Percentiles rank a stretch among this genome's conserved stretches.
phyloP scores from a whole-genome alignment of 352 stramenopile genomes.

The Globisporangium carolinianum region DNA sequence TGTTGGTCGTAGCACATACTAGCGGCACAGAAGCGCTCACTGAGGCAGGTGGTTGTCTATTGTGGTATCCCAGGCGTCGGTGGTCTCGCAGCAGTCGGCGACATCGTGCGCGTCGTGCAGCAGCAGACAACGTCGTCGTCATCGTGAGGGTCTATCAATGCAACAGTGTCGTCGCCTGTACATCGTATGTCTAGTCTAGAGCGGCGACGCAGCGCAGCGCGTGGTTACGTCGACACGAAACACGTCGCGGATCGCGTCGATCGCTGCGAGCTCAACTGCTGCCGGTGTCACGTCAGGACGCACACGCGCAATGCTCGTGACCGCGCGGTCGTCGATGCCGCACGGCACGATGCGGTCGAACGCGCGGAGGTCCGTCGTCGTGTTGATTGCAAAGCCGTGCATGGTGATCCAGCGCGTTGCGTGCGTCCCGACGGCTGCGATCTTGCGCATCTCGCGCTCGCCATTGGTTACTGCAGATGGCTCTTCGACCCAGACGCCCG shows the following conservation, averaged over 20 bases:
- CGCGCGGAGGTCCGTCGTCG: constrained; percentile 84
- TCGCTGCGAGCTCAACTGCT: constrained; percentile 59
- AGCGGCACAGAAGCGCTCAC: background rate
- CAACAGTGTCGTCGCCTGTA: background rate
- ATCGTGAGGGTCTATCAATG: background rate
- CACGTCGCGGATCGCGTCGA: constrained; percentile 57
- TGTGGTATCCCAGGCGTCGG: constrained; percentile 33
- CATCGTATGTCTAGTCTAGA: constrained; percentile 11
- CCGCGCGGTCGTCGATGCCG: constrained; percentile 89
- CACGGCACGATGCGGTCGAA: constrained; percentile 97
- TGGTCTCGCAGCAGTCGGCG: constrained; percentile 58
- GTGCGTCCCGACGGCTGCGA: constrained; percentile 94
- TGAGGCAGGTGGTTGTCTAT: background rate
- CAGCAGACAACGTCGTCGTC: constrained; percentile 13
- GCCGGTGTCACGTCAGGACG: constrained; percentile 38
- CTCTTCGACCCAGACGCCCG: constrained; percentile 95
- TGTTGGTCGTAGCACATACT: background rate
- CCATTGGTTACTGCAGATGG: constrained; percentile 17
- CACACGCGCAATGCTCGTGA: constrained; percentile 75
- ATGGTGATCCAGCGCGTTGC: constrained; percentile 97
- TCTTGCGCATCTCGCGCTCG: constrained; percentile 86
- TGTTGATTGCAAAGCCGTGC: constrained; percentile 98
- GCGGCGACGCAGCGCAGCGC: constrained; percentile 30
- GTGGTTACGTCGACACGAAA: constrained; percentile 63
- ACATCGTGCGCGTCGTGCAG: constrained; percentile 33